Base-by-base conservation (phyloP, 2,329 filamentous ascomycete genomes). In the Sclerotinia trifoliorum region DNA sequence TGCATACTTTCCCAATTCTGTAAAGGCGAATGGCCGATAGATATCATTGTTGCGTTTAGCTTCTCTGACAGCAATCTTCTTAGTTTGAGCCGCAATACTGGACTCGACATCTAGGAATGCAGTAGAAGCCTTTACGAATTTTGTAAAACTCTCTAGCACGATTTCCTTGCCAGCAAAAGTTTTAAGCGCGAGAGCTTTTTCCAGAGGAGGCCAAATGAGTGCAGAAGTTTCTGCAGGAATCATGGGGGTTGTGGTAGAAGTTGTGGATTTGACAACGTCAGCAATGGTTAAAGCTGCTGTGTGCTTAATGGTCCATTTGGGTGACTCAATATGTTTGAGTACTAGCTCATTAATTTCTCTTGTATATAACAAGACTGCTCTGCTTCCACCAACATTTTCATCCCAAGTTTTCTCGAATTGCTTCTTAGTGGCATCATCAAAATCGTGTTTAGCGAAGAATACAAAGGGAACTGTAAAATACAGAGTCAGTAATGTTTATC, bases 101-200 rank as follows among this genome's bases (percentile, higher is more conserved):
- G 77, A 70, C 71, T 90, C 85, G 7, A 78, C 78, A 58, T 82
- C 80, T 82, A 88, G 88, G 42, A 92, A 81, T 10, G 78, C 78
- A 71, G 84, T 84, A 0, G 86, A 86, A 71, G 88, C 87, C 74
- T 87, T 84, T 0, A 91, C 88, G 74, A 98, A 95, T 68, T 88
- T 85, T 5, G 93, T 90, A 78, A 95, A 93, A 7, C 91, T 89
- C 55, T 88, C 84, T 3, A 98, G 83, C 44, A 99, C 86, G 73
- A 88, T 88, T 79, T 97, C 93, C 77, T 99, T 99, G 29, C 93
- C 93, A 0, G 90, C 85, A 83, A 97, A 99, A 0, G 94, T 97
- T 83, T 97, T 98, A 17, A 96, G 88, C 2, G 88, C 86, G 52
- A 98, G 80, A 1, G 92, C 88, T 75, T 90, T 92, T 71, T 97